Base-by-base conservation (phyloP, 495 filamentous ascomycete genomes). In the Xylaria longipes region DNA sequence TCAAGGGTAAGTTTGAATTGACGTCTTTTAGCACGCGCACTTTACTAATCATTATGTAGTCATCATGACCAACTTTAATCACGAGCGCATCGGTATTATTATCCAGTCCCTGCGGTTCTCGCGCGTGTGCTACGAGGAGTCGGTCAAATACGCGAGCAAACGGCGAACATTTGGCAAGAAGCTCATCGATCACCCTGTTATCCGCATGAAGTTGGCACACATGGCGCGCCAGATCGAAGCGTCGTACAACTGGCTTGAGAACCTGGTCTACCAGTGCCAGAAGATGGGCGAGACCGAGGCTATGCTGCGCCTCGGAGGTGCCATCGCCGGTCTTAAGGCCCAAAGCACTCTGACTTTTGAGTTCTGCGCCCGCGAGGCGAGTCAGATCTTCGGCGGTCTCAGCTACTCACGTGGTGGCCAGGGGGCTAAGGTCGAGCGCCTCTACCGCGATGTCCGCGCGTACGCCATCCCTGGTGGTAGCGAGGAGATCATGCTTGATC, bases 41-140 rank as follows among this genome's bases (percentile, higher is more conserved):
- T 17, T n/a, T 60, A 15, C 33, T 65, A 31, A 72, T 35, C 2
- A 7, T 33, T 17, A n/a, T 65, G n/a, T 31, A 81, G 94, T 94
- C 66, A 92, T 97, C 84, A 97, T 97, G 94, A 97, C 94, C 70
- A 99, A 99, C 87, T 99, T 99, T 87, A 99, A 99, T 87, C 96
- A 98, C 87, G 96, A 98, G 84, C 92, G 96, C 64, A 94, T 99
- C 72, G 96, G 96, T 60, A 98, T 98, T 81, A 94, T 98, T 82
- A 99, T 99, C 85, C 96, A 99, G 83, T 97, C 91, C 73, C 79
- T 96, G 66, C 95, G 96, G 70, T 98, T 99, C 89, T 90, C 93
- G 41, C 94, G 96, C 77, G 96, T 99, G 71, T 97, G 94, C 89
- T 98, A 93, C 83, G 95, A 98, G 79, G 96, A 98, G 81, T 91